These are phyloP conservation scores for Pythium utonaiense DNA, from an alignment of 352 stramenopile species.

Conservation along the genomic window DNA sequence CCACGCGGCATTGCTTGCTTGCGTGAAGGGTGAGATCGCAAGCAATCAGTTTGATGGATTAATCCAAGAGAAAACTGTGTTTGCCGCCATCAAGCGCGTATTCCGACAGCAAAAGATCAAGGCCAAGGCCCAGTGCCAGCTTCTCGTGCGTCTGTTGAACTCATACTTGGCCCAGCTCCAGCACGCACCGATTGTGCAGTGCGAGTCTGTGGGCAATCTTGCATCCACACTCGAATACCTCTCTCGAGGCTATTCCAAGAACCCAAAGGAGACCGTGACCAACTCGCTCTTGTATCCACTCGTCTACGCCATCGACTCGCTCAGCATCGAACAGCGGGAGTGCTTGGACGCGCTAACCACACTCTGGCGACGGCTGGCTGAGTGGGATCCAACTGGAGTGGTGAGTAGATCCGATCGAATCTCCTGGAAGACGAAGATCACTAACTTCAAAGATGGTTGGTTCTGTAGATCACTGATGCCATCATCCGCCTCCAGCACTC, in stretches of 20 bases:
- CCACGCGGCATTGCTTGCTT: constrained; percentile 34
- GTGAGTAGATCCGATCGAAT: constrained; percentile 24
- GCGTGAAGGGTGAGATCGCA: constrained; percentile 41
- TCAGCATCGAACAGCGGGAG: constrained; percentile 65
- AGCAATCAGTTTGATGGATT: constrained; percentile 65
- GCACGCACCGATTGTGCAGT: constrained; percentile 44
- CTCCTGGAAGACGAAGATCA: neutral
- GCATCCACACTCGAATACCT: constrained; percentile 66
- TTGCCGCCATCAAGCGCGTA: constrained; percentile 44
- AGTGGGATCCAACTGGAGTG: constrained; percentile 35
- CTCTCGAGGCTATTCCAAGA: neutral
- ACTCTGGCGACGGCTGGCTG: constrained; percentile 43
- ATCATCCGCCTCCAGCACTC: constrained; percentile 39
- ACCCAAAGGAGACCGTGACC: constrained; percentile 23
- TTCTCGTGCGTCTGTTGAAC: constrained; percentile 41
- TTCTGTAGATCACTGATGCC: constrained; percentile 33
- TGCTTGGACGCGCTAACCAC: constrained; percentile 65
- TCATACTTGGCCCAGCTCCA: constrained; percentile 41
- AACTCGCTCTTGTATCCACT: constrained; percentile 56
- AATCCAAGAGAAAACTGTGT: constrained; percentile 48
- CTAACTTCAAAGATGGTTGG: neutral
- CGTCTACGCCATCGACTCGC: constrained; percentile 66
- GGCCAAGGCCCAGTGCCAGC: constrained; percentile 28
- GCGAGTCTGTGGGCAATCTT: constrained; percentile 45
- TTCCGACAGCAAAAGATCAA: constrained; percentile 48